These are phyloP conservation scores for Metschnikowia dekortorum DNA, from an alignment of 805 yeast species.

Conservation along the genomic window DNA sequence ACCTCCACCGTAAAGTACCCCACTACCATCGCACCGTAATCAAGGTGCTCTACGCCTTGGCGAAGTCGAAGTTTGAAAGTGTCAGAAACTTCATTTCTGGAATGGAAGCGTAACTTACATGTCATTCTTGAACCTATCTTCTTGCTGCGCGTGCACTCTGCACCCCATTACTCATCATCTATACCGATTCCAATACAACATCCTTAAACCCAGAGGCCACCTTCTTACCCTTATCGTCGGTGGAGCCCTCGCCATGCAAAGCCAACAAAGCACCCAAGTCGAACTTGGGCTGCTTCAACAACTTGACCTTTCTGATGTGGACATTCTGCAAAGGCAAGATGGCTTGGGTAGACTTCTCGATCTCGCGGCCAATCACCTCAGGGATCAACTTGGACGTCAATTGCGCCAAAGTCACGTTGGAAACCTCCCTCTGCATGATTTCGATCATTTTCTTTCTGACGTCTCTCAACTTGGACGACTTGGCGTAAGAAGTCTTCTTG, in stretches of 20 bases:
- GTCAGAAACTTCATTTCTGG: too few relatives aligned
- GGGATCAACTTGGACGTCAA: slow-evolving; percentile 96
- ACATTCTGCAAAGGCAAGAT: slow-evolving; percentile 98
- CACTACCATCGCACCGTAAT: too few relatives aligned
- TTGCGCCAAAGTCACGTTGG: slow-evolving; percentile 92
- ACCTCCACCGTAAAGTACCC: too few relatives aligned
- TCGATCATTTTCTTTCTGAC: slow-evolving; percentile 96
- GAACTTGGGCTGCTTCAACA: slow-evolving; percentile 97
- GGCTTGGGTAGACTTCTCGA: slow-evolving; percentile 90
- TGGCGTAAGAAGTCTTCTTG: slow-evolving; percentile 97
- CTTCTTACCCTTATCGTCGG: slow-evolving; percentile 96
- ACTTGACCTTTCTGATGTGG: slow-evolving; percentile 97
- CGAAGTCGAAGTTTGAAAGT: too few relatives aligned
- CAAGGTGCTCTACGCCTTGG: too few relatives aligned
- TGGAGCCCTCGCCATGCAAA: slow-evolving; percentile 91
- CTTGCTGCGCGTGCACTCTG: neutral
- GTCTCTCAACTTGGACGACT: slow-evolving; percentile 94
- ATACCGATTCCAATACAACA: slow-evolving; percentile 96
- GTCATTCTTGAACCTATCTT: neutral
- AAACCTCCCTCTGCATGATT: slow-evolving; percentile 94
- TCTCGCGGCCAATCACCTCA: slow-evolving; percentile 98
- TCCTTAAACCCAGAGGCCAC: slow-evolving; percentile 97
- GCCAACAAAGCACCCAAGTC: slow-evolving; percentile 95
- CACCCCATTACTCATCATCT: slow-evolving; percentile 22
- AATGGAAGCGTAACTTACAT: neutral